Evolutionary conservation across 108 stramenopile species (phyloP).

Genomic region (Cyclotella sp.): DNA sequence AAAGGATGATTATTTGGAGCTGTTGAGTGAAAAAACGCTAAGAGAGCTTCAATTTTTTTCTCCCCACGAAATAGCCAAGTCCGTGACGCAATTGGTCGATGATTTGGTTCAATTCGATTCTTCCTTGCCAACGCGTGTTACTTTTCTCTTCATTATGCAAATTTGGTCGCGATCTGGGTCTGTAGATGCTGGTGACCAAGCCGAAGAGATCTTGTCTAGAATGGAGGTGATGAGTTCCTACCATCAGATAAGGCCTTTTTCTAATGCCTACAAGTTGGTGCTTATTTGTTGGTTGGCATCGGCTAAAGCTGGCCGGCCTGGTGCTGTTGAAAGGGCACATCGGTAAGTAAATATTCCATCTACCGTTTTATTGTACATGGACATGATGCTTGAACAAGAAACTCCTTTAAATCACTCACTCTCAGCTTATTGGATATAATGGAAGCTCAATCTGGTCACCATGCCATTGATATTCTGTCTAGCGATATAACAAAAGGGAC

Average conservation of each 20-base stretch:
- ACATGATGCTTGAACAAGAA: not conserved
- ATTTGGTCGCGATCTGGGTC: conserved; percentile 46
- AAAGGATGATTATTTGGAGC: not conserved
- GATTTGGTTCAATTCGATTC: conserved; percentile 47
- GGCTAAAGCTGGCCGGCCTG: conserved; percentile 34
- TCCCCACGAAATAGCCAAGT: conserved; percentile 20
- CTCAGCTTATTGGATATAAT: conserved; percentile 30
- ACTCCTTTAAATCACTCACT: not conserved
- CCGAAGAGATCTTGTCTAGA: conserved; percentile 50
- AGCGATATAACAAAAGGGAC: conserved; percentile 11
- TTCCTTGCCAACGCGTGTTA: conserved; percentile 32
- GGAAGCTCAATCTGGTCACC: conserved; percentile 28
- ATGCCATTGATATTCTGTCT: not conserved
- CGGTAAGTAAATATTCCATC: conserved; percentile 14
- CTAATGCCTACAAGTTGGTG: conserved; percentile 30
- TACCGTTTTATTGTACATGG: not conserved
- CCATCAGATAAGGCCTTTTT: conserved; percentile 24
- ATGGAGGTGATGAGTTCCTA: conserved; percentile 45
- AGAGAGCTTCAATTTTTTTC: not conserved
- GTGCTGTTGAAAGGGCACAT: conserved; percentile 48
- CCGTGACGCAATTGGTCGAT: conserved; percentile 32
- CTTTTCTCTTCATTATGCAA: conserved; percentile 40
- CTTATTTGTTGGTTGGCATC: conserved; percentile 46
- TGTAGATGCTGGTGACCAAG: conserved; percentile 47
- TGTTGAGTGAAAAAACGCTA: not conserved